These are phyloP conservation scores for Trametes villosa DNA, from an alignment of 768 basidiomycete species.

Conservation along the genomic window DNA sequence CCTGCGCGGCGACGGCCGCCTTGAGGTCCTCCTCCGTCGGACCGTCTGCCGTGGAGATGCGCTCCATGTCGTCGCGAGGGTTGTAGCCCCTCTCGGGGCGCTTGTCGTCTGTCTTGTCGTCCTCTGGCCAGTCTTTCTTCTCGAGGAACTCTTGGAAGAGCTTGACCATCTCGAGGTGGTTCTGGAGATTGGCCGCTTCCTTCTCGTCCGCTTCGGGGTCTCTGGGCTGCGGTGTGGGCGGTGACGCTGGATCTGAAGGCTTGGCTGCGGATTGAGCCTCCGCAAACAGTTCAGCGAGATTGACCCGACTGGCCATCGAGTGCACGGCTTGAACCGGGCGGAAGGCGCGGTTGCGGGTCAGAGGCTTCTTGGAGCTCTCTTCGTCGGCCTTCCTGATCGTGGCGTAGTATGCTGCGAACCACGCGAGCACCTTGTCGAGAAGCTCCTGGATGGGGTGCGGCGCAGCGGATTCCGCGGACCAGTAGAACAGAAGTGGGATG, in stretches of 20 bases:
- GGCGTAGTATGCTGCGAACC: too few species aligned
- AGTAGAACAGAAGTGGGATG: neutral
- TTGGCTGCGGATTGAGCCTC: too few species aligned
- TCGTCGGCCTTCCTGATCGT: too few species aligned
- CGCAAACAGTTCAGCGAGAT: neutral
- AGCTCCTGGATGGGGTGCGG: too few species aligned
- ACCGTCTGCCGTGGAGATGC: neutral
- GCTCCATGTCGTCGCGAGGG: neutral
- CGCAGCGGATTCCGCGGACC: too few species aligned
- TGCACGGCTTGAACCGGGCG: too few species aligned
- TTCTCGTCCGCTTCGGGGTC: neutral
- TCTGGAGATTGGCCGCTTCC: neutral
- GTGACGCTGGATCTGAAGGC: neutral
- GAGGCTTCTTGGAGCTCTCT: too few species aligned
- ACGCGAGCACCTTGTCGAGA: too few species aligned
- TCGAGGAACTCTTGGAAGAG: neutral
- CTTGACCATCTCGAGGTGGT: neutral
- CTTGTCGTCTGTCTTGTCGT: neutral
- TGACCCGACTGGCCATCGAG: too few species aligned
- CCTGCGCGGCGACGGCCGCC: neutral
- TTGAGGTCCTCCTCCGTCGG: too few species aligned
- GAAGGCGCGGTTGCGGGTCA: too few species aligned
- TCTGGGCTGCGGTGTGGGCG: too few species aligned
- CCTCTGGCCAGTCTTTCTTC: neutral
- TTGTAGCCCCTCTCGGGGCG: conserved; percentile 2